Percentiles rank a stretch among this genome's conserved stretches.
Conservation (phyloP, 2,329 filamentous ascomycete species). For the Trichoderma sp. region DNA sequence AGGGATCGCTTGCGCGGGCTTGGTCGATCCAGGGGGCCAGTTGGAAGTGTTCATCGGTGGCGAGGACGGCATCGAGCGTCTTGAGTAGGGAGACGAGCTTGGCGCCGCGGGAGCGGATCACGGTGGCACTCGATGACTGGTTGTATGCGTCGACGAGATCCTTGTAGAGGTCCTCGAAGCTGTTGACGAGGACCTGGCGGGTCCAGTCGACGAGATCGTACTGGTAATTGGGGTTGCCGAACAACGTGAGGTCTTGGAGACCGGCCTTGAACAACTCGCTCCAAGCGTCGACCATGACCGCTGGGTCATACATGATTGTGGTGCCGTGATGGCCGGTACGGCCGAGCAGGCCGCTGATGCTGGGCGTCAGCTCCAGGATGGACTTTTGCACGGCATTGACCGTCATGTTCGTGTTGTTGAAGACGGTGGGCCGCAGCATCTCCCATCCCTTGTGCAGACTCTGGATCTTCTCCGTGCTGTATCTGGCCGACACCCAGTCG, state of each 20-base stretch:
- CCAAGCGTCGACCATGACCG: constrained; percentile 45
- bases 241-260: constrained; percentile 39
- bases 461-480: constrained; percentile 36
- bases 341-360: constrained; percentile 44
- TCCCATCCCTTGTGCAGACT: constrained; percentile 51
- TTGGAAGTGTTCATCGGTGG: constrained; percentile 46
- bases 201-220: constrained; percentile 54
- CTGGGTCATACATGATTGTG: constrained; percentile 46
- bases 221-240: constrained; percentile 46
- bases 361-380: constrained; percentile 50
- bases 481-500: constrained; percentile 49
- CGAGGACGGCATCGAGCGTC: constrained; percentile 47
- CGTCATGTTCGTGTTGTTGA: constrained; percentile 52
- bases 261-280: constrained; percentile 44
- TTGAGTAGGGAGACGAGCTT: constrained; percentile 41
- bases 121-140: constrained; percentile 29
- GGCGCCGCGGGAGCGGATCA: constrained; percentile 35
- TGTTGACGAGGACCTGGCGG: constrained; percentile 52
- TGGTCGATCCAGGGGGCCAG: constrained; percentile 47
- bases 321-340: constrained; percentile 48
- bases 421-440: constrained; percentile 47
- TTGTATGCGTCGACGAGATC: constrained; percentile 41
- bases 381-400: constrained; percentile 48
- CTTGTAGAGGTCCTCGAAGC: constrained; percentile 46
- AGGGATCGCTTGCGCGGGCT: constrained; percentile 40